These are phyloP conservation scores for Curvularia sp. DNA, from an alignment of 2,329 filamentous ascomycete species.

Conservation along the genomic window DNA sequence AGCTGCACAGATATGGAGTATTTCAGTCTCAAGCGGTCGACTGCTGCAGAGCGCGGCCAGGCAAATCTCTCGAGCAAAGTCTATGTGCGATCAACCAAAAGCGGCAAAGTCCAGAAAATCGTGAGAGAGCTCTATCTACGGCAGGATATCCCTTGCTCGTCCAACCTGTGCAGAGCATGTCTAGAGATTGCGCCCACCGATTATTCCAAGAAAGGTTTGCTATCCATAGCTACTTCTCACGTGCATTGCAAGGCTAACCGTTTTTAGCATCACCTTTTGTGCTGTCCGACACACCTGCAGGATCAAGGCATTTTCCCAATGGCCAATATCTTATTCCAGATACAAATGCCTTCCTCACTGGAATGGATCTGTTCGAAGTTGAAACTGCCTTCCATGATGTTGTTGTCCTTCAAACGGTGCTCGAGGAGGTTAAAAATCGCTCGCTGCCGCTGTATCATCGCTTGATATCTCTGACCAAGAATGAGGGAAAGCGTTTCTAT, in stretches of 20 bases:
- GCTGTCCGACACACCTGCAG: slow-evolving; percentile 86
- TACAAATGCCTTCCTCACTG: slow-evolving; percentile 92
- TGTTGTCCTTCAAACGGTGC: slow-evolving; percentile 92
- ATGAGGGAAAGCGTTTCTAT: slow-evolving; percentile 96
- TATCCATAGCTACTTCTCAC: slow-evolving; percentile 2
- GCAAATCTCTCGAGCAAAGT: slow-evolving; percentile 92
- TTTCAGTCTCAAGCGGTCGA: slow-evolving; percentile 66
- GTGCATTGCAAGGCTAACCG: slow-evolving; percentile 29
- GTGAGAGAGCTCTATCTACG: slow-evolving; percentile 95
- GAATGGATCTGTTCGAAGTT: slow-evolving; percentile 97
- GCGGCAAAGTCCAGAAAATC: slow-evolving; percentile 98
- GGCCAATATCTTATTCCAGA: slow-evolving; percentile 96
- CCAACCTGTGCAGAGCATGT: slow-evolving; percentile 82
- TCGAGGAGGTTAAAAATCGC: slow-evolving; percentile 93
- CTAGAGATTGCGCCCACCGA: slow-evolving; percentile 76
- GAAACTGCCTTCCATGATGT: slow-evolving; percentile 93
- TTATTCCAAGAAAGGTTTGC: slow-evolving; percentile 76
- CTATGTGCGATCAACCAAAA: slow-evolving; percentile 92
- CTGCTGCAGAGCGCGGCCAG: slow-evolving; percentile 61
- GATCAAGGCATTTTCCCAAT: slow-evolving; percentile 79
- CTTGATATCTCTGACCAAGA: slow-evolving; percentile 86
- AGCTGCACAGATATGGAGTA: slow-evolving; percentile 40
- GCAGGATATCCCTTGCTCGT: slow-evolving; percentile 97
- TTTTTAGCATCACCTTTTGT: slow-evolving; percentile 77
- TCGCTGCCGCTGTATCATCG: slow-evolving; percentile 95